Percentiles rank a stretch among this genome's conserved stretches.
Evolutionary conservation across 1,284 basidiomycete species (phyloP).

Genomic region (Papiliotrema fonsecae): DNA sequence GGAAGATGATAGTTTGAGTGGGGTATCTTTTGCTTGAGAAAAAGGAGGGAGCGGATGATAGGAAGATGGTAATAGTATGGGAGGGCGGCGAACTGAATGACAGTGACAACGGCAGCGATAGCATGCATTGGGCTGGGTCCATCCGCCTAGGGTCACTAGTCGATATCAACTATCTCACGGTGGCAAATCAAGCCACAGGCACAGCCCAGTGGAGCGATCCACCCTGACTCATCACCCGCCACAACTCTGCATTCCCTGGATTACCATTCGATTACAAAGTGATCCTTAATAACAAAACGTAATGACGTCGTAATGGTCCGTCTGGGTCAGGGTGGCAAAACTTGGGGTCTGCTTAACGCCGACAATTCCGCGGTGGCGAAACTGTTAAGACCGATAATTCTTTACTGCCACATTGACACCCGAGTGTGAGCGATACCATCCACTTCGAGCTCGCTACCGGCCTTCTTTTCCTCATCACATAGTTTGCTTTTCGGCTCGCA

Average conservation of each 20-base stretch:
- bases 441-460: neutral
- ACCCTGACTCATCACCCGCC: neutral
- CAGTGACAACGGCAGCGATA: no score
- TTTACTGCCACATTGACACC: neutral
- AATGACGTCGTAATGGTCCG: no score
- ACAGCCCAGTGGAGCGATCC: neutral
- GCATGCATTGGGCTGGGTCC: no score
- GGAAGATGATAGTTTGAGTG: no score
- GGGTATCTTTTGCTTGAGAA: no score
- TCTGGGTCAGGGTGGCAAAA: neutral
- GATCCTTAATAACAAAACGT: neutral
- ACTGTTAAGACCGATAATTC: constrained; percentile 2
- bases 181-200: no score
- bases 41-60: no score
- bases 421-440: neutral
- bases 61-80: no score
- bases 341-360: neutral
- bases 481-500: constrained; percentile 13
- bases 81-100: no score
- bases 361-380: neutral
- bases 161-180: no score
- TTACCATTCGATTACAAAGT: neutral
- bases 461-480: neutral
- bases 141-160: no score
- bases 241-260: neutral